Evolutionary conservation across 2,329 filamentous ascomycete species (phyloP).

Genomic region (Stagonosporopsis rhizophila): DNA sequence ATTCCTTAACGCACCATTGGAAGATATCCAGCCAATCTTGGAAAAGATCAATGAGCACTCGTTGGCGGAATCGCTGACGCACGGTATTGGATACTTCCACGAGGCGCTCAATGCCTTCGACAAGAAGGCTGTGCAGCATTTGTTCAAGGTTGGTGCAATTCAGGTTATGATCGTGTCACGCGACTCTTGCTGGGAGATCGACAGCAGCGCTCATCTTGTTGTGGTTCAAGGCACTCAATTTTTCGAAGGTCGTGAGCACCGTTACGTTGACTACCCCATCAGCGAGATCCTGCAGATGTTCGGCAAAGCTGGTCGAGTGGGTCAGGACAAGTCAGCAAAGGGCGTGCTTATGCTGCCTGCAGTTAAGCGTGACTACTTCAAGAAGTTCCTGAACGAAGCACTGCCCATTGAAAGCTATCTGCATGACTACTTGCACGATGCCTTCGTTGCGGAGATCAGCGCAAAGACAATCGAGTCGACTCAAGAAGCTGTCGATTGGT

Average conservation of each 20-base stretch:
- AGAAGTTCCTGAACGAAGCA: conserved; percentile 97
- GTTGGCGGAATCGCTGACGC: conserved; percentile 85
- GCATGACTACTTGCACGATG: conserved; percentile 89
- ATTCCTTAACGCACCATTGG: conserved; percentile 84
- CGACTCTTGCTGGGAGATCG: conserved; percentile 95
- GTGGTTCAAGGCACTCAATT: conserved; percentile 98
- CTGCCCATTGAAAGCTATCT: conserved; percentile 94
- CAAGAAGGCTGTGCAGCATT: conserved; percentile 90
- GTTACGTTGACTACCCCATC: conserved; percentile 95
- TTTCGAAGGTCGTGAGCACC: conserved; percentile 94
- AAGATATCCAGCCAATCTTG: conserved; percentile 83
- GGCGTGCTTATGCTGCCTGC: conserved; percentile 97
- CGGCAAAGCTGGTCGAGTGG: conserved; percentile 83
- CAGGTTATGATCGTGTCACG: conserved; percentile 83
- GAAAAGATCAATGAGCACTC: conserved; percentile 85
- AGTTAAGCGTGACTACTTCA: conserved; percentile 96
- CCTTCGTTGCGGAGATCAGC: conserved; percentile 96
- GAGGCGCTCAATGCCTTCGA: conserved; percentile 89
- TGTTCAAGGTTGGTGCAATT: conserved; percentile 88
- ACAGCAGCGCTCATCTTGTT: conserved; percentile 86
- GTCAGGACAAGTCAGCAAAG: conserved; percentile 79
- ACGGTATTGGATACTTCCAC: conserved; percentile 97
- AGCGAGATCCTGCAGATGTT: conserved; percentile 98
- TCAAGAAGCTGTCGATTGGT: conserved; percentile 97
- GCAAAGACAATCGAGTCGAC: conserved; percentile 94